A percentile compares a stretch with the other conserved stretches of the same genome.
Evolutionary conservation across 2,329 filamentous ascomycete species (phyloP).

Genomic region (Malbranchea zuffiana): DNA sequence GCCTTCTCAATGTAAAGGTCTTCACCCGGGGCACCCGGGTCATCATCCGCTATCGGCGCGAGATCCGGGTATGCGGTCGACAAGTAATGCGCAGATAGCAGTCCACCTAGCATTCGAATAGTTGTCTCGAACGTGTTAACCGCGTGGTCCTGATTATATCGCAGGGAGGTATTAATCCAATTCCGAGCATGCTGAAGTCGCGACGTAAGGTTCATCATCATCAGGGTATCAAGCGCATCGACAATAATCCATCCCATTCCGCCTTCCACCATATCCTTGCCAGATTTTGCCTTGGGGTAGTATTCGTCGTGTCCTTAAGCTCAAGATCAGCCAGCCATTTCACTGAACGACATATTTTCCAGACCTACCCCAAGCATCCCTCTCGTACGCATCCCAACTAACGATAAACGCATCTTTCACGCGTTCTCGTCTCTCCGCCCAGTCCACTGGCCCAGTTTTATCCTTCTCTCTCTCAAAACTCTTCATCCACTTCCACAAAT

Average conservation of each 20-base stretch:
- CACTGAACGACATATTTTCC: constrained; percentile 12
- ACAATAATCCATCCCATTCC: constrained; percentile 98
- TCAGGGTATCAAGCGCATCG: constrained; percentile 89
- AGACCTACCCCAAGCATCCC: constrained; percentile 82
- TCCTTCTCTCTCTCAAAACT: constrained; percentile 22
- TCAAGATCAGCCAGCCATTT: constrained; percentile 13
- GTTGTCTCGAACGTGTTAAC: constrained; percentile 98
- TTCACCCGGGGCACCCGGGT: constrained; percentile 62
- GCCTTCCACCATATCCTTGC: constrained; percentile 72
- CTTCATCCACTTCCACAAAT: constrained; percentile 48
- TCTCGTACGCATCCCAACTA: constrained; percentile 87
- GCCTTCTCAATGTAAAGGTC: constrained; percentile 95
- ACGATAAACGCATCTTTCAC: constrained; percentile 83
- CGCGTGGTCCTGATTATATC: constrained; percentile 85
- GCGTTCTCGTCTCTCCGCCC: constrained; percentile 63
- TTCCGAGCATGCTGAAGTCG: constrained; percentile 73
- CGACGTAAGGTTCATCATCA: constrained; percentile 92
- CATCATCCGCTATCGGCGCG: constrained; percentile 61
- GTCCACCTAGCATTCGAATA: constrained; percentile 89
- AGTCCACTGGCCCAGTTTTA: constrained; percentile 46
- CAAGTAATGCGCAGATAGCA: constrained; percentile 91
- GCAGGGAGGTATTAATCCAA: constrained; percentile 72
- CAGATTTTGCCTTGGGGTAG: constrained; percentile 67
- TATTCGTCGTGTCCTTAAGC: constrained; percentile 68
- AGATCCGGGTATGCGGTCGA: constrained; percentile 71